phyloP scores from a whole-genome alignment of 2,329 filamentous ascomycete species.

The Tolypocladium guangdongense region DNA sequence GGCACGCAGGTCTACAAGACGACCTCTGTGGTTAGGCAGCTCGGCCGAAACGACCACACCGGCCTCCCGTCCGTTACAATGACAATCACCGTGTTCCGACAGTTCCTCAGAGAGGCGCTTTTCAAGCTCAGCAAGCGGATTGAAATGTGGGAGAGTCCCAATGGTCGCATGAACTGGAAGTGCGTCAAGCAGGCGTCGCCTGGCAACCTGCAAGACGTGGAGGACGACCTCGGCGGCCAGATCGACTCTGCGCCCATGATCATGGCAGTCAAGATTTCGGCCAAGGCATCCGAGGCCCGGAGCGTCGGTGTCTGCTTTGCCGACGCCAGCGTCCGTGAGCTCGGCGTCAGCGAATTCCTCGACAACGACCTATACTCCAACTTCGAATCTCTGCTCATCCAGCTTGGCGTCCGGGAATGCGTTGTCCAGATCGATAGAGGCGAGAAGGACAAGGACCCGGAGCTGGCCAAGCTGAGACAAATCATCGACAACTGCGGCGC shows the following conservation, averaged over 20 bases:
- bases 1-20: conserved; percentile 79
- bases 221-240: conserved; percentile 82
- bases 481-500: conserved; percentile 91
- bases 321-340: conserved; percentile 88
- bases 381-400: conserved; percentile 91
- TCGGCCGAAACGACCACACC: conserved; percentile 75
- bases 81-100: conserved; percentile 88
- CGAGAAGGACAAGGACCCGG: conserved; percentile 79
- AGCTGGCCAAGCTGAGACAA: conserved; percentile 73
- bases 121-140: conserved; percentile 84
- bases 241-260: conserved; percentile 90
- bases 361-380: conserved; percentile 98
- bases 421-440: conserved; percentile 68
- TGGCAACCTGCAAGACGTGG: conserved; percentile 91
- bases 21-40: conserved; percentile 83
- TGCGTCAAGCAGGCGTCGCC: conserved; percentile 85
- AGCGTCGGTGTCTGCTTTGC: conserved; percentile 94
- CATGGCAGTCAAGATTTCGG: conserved; percentile 82
- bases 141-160: conserved; percentile 75
- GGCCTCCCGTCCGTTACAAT: conserved; percentile 89
- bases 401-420: conserved; percentile 90
- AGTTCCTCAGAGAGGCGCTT: conserved; percentile 87
- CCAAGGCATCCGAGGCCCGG: conserved; percentile 75
- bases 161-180: conserved; percentile 82
- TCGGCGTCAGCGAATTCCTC: conserved; percentile 96